Base-by-base conservation (phyloP, 768 basidiomycete species). In the Phaeotremella skinneri region DNA sequence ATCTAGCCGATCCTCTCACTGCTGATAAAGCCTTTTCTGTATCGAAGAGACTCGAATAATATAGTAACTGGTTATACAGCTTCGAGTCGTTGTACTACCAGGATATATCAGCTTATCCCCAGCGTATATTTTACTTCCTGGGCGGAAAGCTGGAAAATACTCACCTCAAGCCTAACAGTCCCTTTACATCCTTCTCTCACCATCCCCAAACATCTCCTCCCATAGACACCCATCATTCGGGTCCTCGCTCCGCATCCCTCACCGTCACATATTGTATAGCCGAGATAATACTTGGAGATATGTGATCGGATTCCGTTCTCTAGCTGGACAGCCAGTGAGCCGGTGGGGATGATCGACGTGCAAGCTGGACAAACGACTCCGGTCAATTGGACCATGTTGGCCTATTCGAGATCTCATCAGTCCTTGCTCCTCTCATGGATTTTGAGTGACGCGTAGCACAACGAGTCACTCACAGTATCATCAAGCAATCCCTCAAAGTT, bases 211-310 rank as follows among this genome's bases (percentile, higher is more conserved):
- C 96, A 99, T 50, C 87, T 81, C 30, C 85, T 83, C 4, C 91
- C 92, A 74, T 91, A 93, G 0, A 97, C 90, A 32, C 88, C 82
- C 90, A 97, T 94, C 82, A 87, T 89, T 20, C 96, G 82, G n/a
- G 94, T 92, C 34, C 89, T 83, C 59, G 85, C 81, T 7, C 84
- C 84, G 70, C 96, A 99, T 0, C 86, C 87, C 21, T 84, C 80
- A 61, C 97, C 96, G 66, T 91, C 83, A 77, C 96, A 99, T 4
- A 87, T 79, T 0, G 84, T 87, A 89, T 89, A 93, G 0, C 86
- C 85, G 68, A 96, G 85, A 71, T 99, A 98, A 76, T 93, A 97
- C 66, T 81, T 83, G 6, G 81, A 79, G 49, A 99, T 87, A 62
- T 83, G 84, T 1, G 82, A 77, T 0, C 93, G 85, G 51, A 97